Percentiles rank a stretch among this genome's conserved stretches.
Evolutionary conservation across 2,329 filamentous ascomycete species (phyloP).

Genomic region (Lachnellula arida): DNA sequence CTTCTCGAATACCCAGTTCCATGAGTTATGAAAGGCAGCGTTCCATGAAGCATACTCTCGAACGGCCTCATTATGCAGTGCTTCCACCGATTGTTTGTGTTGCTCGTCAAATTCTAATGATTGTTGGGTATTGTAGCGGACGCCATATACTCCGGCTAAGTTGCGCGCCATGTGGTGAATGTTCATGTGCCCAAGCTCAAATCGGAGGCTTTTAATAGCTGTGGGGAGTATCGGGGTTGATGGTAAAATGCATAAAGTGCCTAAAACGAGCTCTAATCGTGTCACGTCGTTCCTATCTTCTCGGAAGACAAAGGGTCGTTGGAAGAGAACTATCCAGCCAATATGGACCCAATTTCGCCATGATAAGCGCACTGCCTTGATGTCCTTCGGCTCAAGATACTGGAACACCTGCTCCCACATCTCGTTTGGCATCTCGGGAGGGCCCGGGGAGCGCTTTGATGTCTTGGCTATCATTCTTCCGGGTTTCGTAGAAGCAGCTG

Average conservation of each 20-base stretch:
- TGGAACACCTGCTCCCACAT: neutral
- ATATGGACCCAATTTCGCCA: neutral
- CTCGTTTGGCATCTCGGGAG: neutral
- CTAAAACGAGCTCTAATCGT: neutral
- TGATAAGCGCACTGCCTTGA: neutral
- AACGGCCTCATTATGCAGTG: neutral
- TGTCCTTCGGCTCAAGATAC: neutral
- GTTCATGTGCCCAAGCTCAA: neutral
- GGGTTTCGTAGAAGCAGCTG: neutral
- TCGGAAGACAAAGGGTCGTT: neutral
- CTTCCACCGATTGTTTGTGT: too few relatives aligned
- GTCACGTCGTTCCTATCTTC: neutral
- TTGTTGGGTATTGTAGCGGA: neutral
- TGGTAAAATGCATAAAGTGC: neutral
- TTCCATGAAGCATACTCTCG: neutral
- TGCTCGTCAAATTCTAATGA: neutral
- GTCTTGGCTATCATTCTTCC: neutral
- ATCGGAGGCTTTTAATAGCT: neutral
- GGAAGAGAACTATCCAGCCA: neutral
- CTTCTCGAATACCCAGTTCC: neutral
- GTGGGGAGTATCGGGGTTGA: neutral
- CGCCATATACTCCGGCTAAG: neutral
- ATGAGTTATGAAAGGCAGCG: neutral
- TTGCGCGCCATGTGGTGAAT: neutral
- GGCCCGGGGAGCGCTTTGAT: neutral